These are phyloP conservation scores for Retiboletus flavoniger DNA, from an alignment of 1,284 basidiomycete species.

Conservation along the genomic window DNA sequence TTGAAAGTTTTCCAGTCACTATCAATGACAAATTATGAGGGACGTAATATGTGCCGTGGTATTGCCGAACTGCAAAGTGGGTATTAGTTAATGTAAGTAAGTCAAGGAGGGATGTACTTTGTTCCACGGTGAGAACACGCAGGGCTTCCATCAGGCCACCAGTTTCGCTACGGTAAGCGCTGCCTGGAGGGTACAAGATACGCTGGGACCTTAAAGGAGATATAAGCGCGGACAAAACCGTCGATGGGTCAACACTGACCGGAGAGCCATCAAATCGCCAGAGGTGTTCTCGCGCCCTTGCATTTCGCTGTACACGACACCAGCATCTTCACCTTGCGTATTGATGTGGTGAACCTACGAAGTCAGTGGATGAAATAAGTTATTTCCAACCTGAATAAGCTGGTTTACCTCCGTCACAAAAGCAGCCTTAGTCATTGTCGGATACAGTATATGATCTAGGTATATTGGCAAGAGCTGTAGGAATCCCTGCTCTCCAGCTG, in stretches of 20 bases:
- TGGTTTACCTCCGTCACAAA: conserved; percentile 83
- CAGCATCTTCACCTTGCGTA: conserved; percentile 86
- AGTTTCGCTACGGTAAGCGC: conserved; percentile 94
- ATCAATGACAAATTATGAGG: conserved; percentile 92
- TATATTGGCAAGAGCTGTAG: conserved; percentile 93
- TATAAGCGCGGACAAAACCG: conserved; percentile 6
- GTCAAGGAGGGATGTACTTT: conserved; percentile 58
- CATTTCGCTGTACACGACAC: conserved; percentile 98
- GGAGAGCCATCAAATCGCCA: conserved; percentile 85
- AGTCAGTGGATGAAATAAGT: not conserved
- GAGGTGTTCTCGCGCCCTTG: conserved; percentile 95
- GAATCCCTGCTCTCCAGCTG: conserved; percentile 95
- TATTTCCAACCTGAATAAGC: not conserved
- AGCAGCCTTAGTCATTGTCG: conserved; percentile 88
- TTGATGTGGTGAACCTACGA: conserved; percentile 88
- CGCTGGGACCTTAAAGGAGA: conserved; percentile 69
- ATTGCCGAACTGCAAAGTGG: conserved; percentile 70
- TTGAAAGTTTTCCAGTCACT: conserved; percentile 76
- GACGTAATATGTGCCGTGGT: conserved; percentile 90
- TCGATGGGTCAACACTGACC: conserved; percentile 44
- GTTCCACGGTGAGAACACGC: conserved; percentile 81
- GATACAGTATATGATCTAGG: conserved; percentile 96
- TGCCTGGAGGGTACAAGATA: conserved; percentile 76
- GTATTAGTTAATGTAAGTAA: conserved; percentile 9
- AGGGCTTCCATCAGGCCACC: conserved; percentile 95